Evolutionary conservation across 2,329 filamentous ascomycete species (phyloP).

Genomic region (Penicillium sp.): DNA sequence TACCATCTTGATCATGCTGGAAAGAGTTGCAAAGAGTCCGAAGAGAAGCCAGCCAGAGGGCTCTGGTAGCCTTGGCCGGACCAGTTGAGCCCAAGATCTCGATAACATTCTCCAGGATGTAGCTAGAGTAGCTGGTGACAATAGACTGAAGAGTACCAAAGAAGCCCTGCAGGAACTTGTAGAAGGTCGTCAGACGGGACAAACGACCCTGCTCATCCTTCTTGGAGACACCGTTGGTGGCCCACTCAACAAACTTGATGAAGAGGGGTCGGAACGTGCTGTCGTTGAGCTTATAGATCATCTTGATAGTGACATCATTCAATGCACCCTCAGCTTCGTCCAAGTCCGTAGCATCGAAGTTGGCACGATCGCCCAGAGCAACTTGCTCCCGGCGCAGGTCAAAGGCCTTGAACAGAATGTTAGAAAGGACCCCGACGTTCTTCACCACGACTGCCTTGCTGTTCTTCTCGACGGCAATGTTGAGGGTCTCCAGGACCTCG

Average conservation of each 20-base stretch:
- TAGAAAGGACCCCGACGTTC: constrained; percentile 67
- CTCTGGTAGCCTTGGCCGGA: constrained; percentile 49
- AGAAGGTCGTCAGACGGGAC: constrained; percentile 71
- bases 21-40: constrained; percentile 73
- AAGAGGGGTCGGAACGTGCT: constrained; percentile 90
- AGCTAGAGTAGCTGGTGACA: constrained; percentile 86
- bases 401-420: constrained; percentile 55
- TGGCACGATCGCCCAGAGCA: constrained; percentile 25
- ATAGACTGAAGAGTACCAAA: constrained; percentile 88
- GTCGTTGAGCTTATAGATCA: constrained; percentile 97
- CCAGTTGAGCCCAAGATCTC: constrained; percentile 53
- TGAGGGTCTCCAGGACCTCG: constrained; percentile 69
- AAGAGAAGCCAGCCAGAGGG: constrained; percentile 69
- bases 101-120: constrained; percentile 73
- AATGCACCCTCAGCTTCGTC: constrained; percentile 62
- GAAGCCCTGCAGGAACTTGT: constrained; percentile 74
- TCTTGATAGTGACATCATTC: constrained; percentile 74
- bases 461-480: constrained; percentile 70
- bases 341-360: constrained; percentile 49
- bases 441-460: constrained; percentile 76
- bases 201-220: constrained; percentile 58
- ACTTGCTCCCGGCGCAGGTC: constrained; percentile 45
- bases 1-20: constrained; percentile 79
- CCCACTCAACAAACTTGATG: constrained; percentile 79
- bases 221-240: constrained; percentile 59